A percentile compares a stretch with the other conserved stretches of the same genome.
Evolutionary conservation across 225 moss, liverwort and hornwort genomes (phyloP).

Genomic region (Rhytidiadelphus loreus): DNA sequence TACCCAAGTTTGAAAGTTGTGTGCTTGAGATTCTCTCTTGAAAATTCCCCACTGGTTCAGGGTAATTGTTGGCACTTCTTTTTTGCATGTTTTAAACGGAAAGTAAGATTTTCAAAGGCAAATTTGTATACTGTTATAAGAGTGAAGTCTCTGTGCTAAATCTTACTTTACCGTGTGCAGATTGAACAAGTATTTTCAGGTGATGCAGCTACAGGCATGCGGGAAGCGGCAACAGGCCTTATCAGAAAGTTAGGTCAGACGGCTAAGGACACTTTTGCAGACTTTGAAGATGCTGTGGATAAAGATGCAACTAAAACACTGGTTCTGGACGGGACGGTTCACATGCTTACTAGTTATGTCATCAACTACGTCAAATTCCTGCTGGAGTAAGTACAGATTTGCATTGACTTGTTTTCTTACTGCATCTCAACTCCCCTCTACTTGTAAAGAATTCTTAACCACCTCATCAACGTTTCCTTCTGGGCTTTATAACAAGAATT

Average conservation of each 20-base stretch:
- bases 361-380: conserved; percentile 95
- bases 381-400: conserved; percentile 59
- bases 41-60: neutral
- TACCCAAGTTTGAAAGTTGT: neutral
- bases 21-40: neutral
- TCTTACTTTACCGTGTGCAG: conserved; percentile 13
- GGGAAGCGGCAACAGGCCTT: conserved; percentile 64
- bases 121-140: neutral
- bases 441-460: neutral
- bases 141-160: neutral
- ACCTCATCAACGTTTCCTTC: neutral
- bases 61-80: neutral
- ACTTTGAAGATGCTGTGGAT: conserved; percentile 95
- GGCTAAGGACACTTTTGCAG: conserved; percentile 80
- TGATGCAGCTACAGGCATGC: conserved; percentile 56
- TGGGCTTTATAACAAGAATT: neutral
- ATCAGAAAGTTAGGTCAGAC: conserved; percentile 70
- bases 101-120: neutral
- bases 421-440: neutral
- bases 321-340: conserved; percentile 85
- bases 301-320: conserved; percentile 90
- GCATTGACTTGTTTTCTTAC: neutral
- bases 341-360: conserved; percentile 91
- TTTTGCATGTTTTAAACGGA: neutral
- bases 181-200: conserved; percentile 77